Base-by-base conservation (phyloP, 108 stramenopile genomes). In the Pseudonitzschia delicatissima region DNA sequence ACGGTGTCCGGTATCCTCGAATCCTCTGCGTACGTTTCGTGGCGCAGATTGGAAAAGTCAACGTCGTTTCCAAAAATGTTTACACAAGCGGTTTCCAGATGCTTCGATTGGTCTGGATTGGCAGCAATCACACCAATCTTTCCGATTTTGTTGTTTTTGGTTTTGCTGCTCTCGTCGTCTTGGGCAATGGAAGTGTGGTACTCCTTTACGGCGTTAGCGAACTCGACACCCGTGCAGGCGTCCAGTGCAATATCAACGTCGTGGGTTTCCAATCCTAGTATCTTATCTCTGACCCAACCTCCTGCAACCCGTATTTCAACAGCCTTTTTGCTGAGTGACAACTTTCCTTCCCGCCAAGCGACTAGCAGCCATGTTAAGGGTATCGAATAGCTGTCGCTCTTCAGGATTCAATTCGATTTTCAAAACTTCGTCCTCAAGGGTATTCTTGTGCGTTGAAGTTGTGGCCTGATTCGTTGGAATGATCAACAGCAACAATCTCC, bases 51-150 rank as follows among this genome's bases (percentile, higher is more conserved):
- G 51, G 86, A 88, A 67, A 97, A 93, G 73, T 99, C 99, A 9
- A 97, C 76, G 44, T 92, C 91, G 11, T 94, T 79, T 12, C 87
- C 95, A 58, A 52, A 66, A 4, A 99, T 64, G 23, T 78, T 83
- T 80, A 98, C 84, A 1, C 95, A 89, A 33, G 98, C 99, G 6
- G 99, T 99, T 82, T 99, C 97, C 32, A 99, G 80, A 81, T 99
- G 99, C 79, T 99, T 99, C 17, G 91, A 94, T 79, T 99, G 97
- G 18, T 80, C 84, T 18, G 99, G 99, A 65, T 99, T 99, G 51
- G 97, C 96, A 49, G 96, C 88, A 51, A 92, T 94, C 28, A 95
- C 87, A 8, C 85, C 94, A 21, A 94, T 85, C 52, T 71, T 86
- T 9, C 77, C 45, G 64, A 64, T 58, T 52, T 67, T 60, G 44